Evolutionary conservation across 495 filamentous ascomycete species (phyloP).

Genomic region (Filosporella fistucella): DNA sequence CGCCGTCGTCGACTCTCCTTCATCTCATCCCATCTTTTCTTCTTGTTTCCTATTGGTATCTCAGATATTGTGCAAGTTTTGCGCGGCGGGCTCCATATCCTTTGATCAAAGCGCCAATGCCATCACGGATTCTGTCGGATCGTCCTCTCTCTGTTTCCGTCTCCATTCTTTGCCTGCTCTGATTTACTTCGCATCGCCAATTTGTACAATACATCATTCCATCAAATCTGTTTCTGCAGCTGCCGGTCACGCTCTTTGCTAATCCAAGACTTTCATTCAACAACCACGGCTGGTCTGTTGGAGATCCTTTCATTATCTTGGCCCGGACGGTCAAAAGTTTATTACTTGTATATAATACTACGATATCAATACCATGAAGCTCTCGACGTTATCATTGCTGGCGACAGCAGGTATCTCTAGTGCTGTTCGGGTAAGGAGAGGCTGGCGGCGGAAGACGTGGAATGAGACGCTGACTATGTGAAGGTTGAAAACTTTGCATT

Average conservation of each 20-base stretch:
- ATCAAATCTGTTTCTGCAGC: constrained; percentile 15
- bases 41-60: constrained; percentile 12
- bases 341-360: background rate
- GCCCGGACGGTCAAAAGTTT: background rate
- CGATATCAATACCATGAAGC: constrained; percentile 10
- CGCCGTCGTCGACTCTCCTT: constrained; percentile 6
- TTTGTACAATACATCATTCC: background rate
- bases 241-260: constrained; percentile 23
- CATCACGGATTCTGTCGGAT: constrained; percentile 17
- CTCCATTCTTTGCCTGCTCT: constrained; percentile 8
- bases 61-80: constrained; percentile 5
- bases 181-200: constrained; percentile 1
- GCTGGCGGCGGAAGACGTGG: background rate
- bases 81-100: constrained; percentile 14
- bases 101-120: constrained; percentile 17
- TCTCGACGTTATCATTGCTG: constrained; percentile 12
- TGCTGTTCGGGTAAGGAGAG: constrained; percentile 14
- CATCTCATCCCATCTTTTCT: constrained; percentile 21
- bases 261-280: constrained; percentile 18
- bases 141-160: constrained; percentile 17
- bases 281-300: constrained; percentile 24
- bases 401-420: constrained; percentile 8
- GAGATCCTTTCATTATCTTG: constrained; percentile 13
- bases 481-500: constrained; percentile 10
- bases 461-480: constrained; percentile 5